phyloP scores from a whole-genome alignment of 2,329 filamentous ascomycete genomes.

The Botrytis medusae region DNA sequence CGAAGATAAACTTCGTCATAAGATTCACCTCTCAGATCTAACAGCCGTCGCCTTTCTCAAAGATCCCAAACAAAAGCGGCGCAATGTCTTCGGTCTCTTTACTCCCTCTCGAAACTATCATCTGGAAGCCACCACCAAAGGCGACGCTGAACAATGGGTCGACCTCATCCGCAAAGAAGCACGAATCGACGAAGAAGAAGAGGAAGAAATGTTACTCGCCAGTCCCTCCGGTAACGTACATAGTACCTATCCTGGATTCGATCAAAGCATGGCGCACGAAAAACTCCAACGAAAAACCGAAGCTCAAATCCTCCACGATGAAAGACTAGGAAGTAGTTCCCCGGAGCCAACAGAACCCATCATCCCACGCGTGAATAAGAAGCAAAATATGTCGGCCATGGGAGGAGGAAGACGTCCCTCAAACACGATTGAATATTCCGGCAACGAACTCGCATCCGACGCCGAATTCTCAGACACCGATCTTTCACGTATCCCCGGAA shows the following conservation, averaged over 20 bases:
- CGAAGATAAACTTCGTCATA: constrained; percentile 84
- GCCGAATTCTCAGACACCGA: constrained; percentile 84
- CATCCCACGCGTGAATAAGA: constrained; percentile 22
- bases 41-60: constrained; percentile 88
- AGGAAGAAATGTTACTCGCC: constrained; percentile 76
- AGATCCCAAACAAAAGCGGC: constrained; percentile 82
- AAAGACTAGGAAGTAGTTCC: constrained; percentile 50
- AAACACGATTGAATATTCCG: constrained; percentile 63
- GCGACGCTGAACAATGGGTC: constrained; percentile 86
- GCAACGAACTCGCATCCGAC: constrained; percentile 71
- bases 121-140: constrained; percentile 70
- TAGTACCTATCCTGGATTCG: constrained; percentile 35
- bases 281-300: constrained; percentile 30
- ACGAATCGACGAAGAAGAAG: constrained; percentile 83
- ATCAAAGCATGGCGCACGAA: constrained; percentile 33
- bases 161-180: constrained; percentile 75
- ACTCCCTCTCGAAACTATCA: constrained; percentile 90
- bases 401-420: constrained; percentile 52
- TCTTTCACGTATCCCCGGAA: constrained; percentile 41
- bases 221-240: constrained; percentile 55
- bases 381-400: constrained; percentile 31
- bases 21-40: constrained; percentile 83
- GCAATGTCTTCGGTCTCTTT: constrained; percentile 89
- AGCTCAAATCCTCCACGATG: constrained; percentile 33
- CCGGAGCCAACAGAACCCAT: constrained; percentile 55